Conservation (phyloP, 31 red algal genomes). For the Porphyra umbilicalis region DNA sequence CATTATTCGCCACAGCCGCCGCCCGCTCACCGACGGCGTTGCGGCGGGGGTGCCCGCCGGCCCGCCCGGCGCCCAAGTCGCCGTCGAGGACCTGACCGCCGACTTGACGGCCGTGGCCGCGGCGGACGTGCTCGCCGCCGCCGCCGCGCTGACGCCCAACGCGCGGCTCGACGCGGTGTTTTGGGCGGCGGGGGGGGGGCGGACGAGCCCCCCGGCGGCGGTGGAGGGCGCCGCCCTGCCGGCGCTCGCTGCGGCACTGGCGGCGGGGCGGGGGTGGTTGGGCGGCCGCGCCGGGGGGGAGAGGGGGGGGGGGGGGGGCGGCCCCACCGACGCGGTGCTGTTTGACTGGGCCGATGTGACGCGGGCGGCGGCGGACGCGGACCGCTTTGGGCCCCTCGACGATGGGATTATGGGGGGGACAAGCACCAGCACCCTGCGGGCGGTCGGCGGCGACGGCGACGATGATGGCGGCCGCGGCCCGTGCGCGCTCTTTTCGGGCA, state of each 20-base stretch:
- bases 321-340: not conserved
- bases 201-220: not conserved
- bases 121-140: not conserved
- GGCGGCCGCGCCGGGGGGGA: not conserved
- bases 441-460: not conserved
- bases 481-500: slow-evolving; percentile 13
- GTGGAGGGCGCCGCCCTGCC: not conserved
- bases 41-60: not conserved
- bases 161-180: not conserved
- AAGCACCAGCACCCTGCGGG: slow-evolving; percentile 1
- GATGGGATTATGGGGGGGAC: slow-evolving; percentile 3
- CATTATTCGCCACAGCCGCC: not conserved
- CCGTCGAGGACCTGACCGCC: not conserved
- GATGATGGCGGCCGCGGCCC: not conserved
- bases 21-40: not conserved
- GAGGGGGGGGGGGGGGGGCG: not conserved
- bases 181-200: not conserved
- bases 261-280: not conserved
- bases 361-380: not conserved
- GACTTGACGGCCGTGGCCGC: not conserved
- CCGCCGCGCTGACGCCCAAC: not conserved
- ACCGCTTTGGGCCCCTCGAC: not conserved
- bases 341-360: not conserved
- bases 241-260: not conserved
- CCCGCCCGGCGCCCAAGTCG: not conserved